phyloP scores from a whole-genome alignment of 202 grass and related monocot species.

The Thinopyrum obtusiflorum region DNA sequence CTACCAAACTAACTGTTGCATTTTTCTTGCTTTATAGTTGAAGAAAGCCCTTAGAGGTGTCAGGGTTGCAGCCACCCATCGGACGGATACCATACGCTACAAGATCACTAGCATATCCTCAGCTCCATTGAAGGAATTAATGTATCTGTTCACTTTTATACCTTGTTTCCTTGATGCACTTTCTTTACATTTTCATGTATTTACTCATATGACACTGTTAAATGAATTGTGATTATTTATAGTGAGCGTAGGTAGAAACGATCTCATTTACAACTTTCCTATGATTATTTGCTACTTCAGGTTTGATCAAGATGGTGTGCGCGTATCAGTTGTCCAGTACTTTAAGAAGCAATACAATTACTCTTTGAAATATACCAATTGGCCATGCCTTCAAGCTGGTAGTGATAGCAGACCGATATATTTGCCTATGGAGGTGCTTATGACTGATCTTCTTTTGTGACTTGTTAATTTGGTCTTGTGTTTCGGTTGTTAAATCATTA shows the following conservation, averaged over 20 bases:
- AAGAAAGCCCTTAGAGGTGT: conserved; percentile 72
- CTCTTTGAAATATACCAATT: conserved; percentile 38
- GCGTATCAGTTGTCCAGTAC: conserved; percentile 56
- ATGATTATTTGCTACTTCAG: conserved; percentile 26
- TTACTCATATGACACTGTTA: not conserved
- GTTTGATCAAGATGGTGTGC: conserved; percentile 57
- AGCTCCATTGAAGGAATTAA: conserved; percentile 46
- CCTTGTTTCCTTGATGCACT: not conserved
- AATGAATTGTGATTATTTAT: not conserved
- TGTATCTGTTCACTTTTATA: conserved; percentile 26
- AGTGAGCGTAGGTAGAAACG: too few relatives aligned
- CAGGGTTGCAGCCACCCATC: conserved; percentile 48
- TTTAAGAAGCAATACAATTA: conserved; percentile 53
- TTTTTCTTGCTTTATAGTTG: conserved; percentile 33
- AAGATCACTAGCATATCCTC: conserved; percentile 58
- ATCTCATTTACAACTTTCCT: too few relatives aligned
- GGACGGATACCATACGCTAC: conserved; percentile 45
- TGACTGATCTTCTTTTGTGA: not conserved
- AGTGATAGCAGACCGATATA: conserved; percentile 46
- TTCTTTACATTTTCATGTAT: not conserved
- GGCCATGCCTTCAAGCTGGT: conserved; percentile 77
- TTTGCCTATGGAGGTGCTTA: conserved; percentile 77
- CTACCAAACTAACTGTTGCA: not conserved
- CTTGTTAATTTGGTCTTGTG: not conserved
- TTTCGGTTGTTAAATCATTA: conserved; percentile 3